Evolutionary conservation across 331 rosid species (phyloP), one percentile per base, ranked within the genome.

Genomic region (Quercus lobata): DNA sequence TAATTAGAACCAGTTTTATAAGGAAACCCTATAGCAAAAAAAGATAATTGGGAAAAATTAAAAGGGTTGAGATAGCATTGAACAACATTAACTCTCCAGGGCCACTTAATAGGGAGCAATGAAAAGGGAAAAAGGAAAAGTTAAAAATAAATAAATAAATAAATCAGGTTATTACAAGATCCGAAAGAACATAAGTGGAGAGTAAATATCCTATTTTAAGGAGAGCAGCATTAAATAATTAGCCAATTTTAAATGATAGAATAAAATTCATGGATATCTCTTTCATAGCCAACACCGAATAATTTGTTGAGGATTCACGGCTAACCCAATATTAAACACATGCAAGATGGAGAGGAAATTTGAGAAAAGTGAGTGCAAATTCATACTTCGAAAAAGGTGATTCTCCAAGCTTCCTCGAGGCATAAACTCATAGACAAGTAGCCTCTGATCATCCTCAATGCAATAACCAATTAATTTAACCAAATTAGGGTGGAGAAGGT

Each of bases 321-420:
- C 46, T 41, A 41, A 41, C 46, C 73, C 55, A 57, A 62, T 52
- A 21, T 63, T 30, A 57, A 14, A 55, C 46, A 65, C 18, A 73
- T 2, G 22, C 35, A 41, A 58, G n/a, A 53, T 21, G 29, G 69
- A 54, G 74, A 52, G 60, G 57, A 21, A 69, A 70, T 69, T 80
- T 41, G 56, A 24, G 2, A 41, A 71, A 37, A 2, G 54, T 2
- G 34, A 60, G 69, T 57, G 44, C 19, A 74, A 44, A 71, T 15
- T 72, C 90, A 69, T 87, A 94, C 98, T 87, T 62, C 83, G 83
- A 46, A 92, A 92, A 5, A 94, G 84, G 83, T 92, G 91, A 44
- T 88, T 83, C 41, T 94, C 97, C 80, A 92, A 77, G 90, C 97
- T 94, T 83, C 97, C 97, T 56, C 92, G 86, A 37, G 90, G 81